Evolutionary conservation across 2,329 filamentous ascomycete species (phyloP).

Genomic region (Phaeoacremonium minimum): DNA sequence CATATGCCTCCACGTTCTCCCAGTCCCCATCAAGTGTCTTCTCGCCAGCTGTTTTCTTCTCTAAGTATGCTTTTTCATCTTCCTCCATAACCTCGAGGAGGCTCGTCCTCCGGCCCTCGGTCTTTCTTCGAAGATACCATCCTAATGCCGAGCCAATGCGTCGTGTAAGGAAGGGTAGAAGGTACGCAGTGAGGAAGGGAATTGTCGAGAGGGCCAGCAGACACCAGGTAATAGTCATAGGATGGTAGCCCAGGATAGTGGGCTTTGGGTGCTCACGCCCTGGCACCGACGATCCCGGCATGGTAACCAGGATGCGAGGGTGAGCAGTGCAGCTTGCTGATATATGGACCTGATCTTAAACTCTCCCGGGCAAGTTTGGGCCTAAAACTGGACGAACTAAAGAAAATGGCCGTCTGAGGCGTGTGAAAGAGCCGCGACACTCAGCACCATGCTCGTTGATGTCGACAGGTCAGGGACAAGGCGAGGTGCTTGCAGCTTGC

Average conservation of each 20-base stretch:
- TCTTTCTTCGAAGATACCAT: slow-evolving; percentile 59
- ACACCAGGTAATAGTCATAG: slow-evolving; percentile 17
- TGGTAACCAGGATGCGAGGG: too few species aligned
- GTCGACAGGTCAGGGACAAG: not conserved
- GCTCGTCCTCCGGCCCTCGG: slow-evolving; percentile 54
- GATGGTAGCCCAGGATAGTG: slow-evolving; percentile 22
- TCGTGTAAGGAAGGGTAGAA: slow-evolving; percentile 9
- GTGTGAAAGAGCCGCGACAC: not conserved
- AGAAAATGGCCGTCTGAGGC: not conserved
- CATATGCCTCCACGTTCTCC: slow-evolving; percentile 60
- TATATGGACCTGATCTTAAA: too few species aligned
- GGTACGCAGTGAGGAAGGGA: slow-evolving; percentile 21
- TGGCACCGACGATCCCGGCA: too few species aligned
- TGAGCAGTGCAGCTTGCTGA: too few species aligned
- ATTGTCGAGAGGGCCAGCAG: slow-evolving; percentile 19
- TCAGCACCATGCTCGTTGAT: not conserved
- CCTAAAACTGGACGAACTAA: too few species aligned
- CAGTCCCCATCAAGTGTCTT: slow-evolving; percentile 50
- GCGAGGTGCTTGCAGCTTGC: not conserved
- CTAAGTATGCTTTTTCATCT: slow-evolving; percentile 32
- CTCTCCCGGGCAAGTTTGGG: too few species aligned
- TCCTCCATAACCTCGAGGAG: slow-evolving; percentile 49
- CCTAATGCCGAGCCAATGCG: slow-evolving; percentile 43
- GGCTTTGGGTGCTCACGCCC: slow-evolving; percentile 17
- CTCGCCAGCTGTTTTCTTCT: slow-evolving; percentile 25